Base-by-base conservation (phyloP, 2,329 filamentous ascomycete genomes). In the Calonectria pauciramosa region DNA sequence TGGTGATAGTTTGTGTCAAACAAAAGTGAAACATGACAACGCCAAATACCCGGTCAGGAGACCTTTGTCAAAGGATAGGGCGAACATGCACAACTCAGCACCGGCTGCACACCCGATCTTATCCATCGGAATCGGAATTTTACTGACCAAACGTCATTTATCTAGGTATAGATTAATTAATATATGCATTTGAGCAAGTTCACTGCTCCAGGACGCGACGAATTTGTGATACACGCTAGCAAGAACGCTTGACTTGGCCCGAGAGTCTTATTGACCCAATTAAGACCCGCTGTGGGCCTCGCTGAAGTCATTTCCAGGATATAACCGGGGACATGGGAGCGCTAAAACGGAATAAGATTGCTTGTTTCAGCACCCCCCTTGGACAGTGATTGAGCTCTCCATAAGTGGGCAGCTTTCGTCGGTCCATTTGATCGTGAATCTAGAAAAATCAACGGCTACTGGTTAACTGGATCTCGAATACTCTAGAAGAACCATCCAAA, bases 1-100 rank as follows among this genome's bases (percentile, higher is more conserved):
- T 36, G 32, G 54, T 60, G 32, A n/a, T 59, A 36, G 54, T 38
- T 59, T 59, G 54, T 38, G 23, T 59, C n/a, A 60, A 60, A 60
- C 54, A 36, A 38, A 60, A 34, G 54, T 28, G 54, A 60, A 60
- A 60, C 54, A n/a, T 32, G 32, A 7, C 4, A 23, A 26, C 5
- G n/a, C 32, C 11, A 60, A 36, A 2, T 26, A 2, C 54, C 54
- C 14, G 26, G 54, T 26, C 32, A 54, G 32, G 32, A 60, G 54
- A 38, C 4, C 32, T 32, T 38, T 26, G 54, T 23, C 20, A 18
- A 23, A 8, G 41, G 4, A 47, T 10, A 9, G 20, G 20, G 41
- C 18, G 8, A 47, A 6, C 9, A 1, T 47, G 3, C 20, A 47
- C 9, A n/a, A n/a, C 20, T 47, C n/a, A 20, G 20, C 41, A 47